Percentiles rank a stretch among this genome's conserved stretches.
Conservation (phyloP, 2,329 filamentous ascomycete species). For the Neophaeococcomyces aloes region DNA sequence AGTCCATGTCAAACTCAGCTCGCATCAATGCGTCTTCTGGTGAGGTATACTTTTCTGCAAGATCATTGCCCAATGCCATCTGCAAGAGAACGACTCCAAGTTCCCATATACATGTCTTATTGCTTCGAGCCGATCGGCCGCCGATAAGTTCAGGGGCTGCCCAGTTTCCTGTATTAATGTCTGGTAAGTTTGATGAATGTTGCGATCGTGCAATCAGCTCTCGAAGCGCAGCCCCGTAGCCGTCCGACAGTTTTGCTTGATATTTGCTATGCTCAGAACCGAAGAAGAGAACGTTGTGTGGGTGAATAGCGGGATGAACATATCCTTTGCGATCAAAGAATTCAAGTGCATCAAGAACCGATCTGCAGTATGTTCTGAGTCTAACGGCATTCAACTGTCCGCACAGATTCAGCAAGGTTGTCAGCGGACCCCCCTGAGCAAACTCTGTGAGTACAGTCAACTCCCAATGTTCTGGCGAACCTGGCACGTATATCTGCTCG, state of each 20-base stretch:
- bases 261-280: slow-evolving; percentile 58
- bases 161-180: slow-evolving; percentile 34
- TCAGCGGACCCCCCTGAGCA: slow-evolving; percentile 70
- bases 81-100: slow-evolving; percentile 84
- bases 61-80: slow-evolving; percentile 80
- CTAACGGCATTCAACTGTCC: slow-evolving; percentile 63
- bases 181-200: slow-evolving; percentile 38
- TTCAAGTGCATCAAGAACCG: slow-evolving; percentile 77
- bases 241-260: slow-evolving; percentile 62
- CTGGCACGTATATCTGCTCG: slow-evolving; percentile 38
- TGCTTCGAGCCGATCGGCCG: slow-evolving; percentile 45
- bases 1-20: slow-evolving; percentile 61
- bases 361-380: slow-evolving; percentile 80
- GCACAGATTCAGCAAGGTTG: slow-evolving; percentile 69
- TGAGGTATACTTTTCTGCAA: slow-evolving; percentile 66
- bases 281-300: slow-evolving; percentile 68
- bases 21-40: slow-evolving; percentile 43
- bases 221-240: slow-evolving; percentile 36
- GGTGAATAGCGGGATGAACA: slow-evolving; percentile 72
- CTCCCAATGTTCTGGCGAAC: slow-evolving; percentile 48
- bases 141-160: slow-evolving; percentile 63
- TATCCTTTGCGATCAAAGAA: slow-evolving; percentile 79
- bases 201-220: slow-evolving; percentile 40
- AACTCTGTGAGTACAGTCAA: slow-evolving; percentile 66
- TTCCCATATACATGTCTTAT: slow-evolving; percentile 89